phyloP scores from a whole-genome alignment of 805 yeast genomes.

The Kluyveromyces lactis region DNA sequence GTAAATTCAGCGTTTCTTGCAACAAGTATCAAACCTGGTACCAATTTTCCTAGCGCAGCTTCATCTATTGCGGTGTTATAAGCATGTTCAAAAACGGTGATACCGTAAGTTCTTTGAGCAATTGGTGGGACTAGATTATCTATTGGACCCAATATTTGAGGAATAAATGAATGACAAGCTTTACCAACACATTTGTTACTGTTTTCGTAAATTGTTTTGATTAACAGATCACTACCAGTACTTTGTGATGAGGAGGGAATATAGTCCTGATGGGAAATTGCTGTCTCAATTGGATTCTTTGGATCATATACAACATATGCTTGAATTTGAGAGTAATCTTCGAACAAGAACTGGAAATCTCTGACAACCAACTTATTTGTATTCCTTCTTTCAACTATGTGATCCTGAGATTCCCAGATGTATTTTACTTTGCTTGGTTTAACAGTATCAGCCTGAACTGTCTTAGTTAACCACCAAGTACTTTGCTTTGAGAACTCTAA shows the following conservation, averaged over 20 bases:
- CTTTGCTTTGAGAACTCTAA: slow-evolving; percentile 26
- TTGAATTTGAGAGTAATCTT: slow-evolving; percentile 60
- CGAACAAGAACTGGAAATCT: slow-evolving; percentile 64
- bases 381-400: slow-evolving; percentile 47
- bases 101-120: slow-evolving; percentile 67
- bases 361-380: slow-evolving; percentile 39
- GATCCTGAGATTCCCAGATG: slow-evolving; percentile 58
- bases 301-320: slow-evolving; percentile 50
- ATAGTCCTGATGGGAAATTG: slow-evolving; percentile 27
- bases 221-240: not conserved
- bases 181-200: slow-evolving; percentile 7
- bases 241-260: slow-evolving; percentile 7
- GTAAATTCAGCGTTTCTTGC: slow-evolving; percentile 68
- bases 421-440: slow-evolving; percentile 15
- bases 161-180: slow-evolving; percentile 1
- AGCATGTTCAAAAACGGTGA: slow-evolving; percentile 41
- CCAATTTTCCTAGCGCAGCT: slow-evolving; percentile 50
- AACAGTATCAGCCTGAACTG: slow-evolving; percentile 42
- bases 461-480: slow-evolving; percentile 62
- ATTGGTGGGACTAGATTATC: slow-evolving; percentile 45
- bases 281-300: slow-evolving; percentile 45
- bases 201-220: slow-evolving; percentile 12
- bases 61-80: slow-evolving; percentile 40
- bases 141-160: slow-evolving; percentile 2
- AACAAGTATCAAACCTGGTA: slow-evolving; percentile 79